Evolutionary conservation across 208 protist species (phyloP).

Genomic region (Acanthamoeba healyi): DNA sequence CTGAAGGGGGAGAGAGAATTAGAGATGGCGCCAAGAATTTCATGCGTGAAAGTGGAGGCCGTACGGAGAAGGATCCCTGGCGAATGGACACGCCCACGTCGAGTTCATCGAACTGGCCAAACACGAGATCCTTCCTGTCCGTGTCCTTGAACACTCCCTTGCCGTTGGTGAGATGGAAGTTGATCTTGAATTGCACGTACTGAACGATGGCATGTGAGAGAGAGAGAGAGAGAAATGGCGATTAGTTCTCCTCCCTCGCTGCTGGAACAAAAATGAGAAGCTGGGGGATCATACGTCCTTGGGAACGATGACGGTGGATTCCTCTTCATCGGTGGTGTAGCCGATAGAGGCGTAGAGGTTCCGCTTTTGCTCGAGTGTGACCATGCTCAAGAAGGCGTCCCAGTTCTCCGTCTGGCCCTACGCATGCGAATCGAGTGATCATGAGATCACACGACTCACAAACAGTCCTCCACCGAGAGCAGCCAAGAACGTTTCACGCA

Average conservation of each 20-base stretch:
- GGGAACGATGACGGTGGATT: conserved; percentile 33
- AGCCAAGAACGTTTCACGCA: neutral
- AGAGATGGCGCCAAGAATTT: neutral
- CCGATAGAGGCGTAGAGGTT: conserved; percentile 64
- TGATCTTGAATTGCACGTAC: conserved; percentile 73
- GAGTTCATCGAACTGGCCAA: conserved; percentile 69
- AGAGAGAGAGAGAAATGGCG: neutral
- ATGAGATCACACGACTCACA: too few species aligned
- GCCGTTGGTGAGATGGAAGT: conserved; percentile 60
- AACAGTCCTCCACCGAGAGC: too few species aligned
- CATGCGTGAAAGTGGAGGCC: neutral
- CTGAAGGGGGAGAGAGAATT: neutral
- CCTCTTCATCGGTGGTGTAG: conserved; percentile 38
- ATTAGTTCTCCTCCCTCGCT: neutral
- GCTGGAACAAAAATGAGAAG: neutral
- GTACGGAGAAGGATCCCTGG: conserved; percentile 61
- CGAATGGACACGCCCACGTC: conserved; percentile 38
- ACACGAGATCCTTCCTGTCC: conserved; percentile 24
- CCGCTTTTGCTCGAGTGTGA: conserved; percentile 63
- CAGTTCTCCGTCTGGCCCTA: neutral
- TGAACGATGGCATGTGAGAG: neutral
- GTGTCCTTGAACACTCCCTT: conserved; percentile 24
- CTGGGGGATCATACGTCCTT: conserved; percentile 8
- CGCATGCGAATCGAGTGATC: neutral
- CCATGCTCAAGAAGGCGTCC: conserved; percentile 1